Evolutionary conservation across 164 flowering plant genomes (phyloP).

Genomic region (Amborella trichopoda): DNA sequence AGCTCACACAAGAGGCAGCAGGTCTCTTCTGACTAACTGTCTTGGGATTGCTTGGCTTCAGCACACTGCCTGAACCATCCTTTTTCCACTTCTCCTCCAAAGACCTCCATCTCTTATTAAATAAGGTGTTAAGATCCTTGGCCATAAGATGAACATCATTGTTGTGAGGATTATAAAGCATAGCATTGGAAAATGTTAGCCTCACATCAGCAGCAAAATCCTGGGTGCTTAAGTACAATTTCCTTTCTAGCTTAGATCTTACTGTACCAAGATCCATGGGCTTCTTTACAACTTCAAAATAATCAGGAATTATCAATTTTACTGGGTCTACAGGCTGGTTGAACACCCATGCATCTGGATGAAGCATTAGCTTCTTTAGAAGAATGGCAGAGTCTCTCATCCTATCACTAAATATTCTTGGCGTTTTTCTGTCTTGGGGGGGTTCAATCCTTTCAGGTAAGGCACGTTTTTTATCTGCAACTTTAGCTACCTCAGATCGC

Average conservation of each 20-base stretch:
- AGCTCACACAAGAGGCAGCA: background rate
- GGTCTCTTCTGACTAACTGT: conserved; percentile 8
- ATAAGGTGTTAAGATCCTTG: conserved; percentile 23
- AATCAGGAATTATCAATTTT: conserved; percentile 53
- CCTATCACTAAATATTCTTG: conserved; percentile 31
- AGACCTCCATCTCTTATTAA: conserved; percentile 41
- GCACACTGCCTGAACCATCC: conserved; percentile 12
- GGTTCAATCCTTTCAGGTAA: conserved; percentile 13
- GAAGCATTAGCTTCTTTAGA: conserved; percentile 44
- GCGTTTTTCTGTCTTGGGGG: conserved; percentile 30
- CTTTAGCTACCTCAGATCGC: background rate
- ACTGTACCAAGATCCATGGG: conserved; percentile 97
- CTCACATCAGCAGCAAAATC: conserved; percentile 78
- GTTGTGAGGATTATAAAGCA: conserved; percentile 61
- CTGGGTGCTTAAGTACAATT: conserved; percentile 24
- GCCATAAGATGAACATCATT: conserved; percentile 54
- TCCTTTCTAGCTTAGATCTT: conserved; percentile 34
- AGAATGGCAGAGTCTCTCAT: conserved; percentile 34
- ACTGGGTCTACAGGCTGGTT: conserved; percentile 73
- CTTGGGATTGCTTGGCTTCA: conserved; percentile 6
- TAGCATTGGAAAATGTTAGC: conserved; percentile 82
- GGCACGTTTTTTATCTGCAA: conserved; percentile 19
- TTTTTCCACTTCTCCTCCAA: conserved; percentile 24
- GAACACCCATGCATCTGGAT: conserved; percentile 40
- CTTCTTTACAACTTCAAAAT: conserved; percentile 39